A percentile compares a stretch with the other conserved stretches of the same genome.
Conservation (phyloP, 1,139 yeast genomes). For the Yamadazyma trypodendri region DNA sequence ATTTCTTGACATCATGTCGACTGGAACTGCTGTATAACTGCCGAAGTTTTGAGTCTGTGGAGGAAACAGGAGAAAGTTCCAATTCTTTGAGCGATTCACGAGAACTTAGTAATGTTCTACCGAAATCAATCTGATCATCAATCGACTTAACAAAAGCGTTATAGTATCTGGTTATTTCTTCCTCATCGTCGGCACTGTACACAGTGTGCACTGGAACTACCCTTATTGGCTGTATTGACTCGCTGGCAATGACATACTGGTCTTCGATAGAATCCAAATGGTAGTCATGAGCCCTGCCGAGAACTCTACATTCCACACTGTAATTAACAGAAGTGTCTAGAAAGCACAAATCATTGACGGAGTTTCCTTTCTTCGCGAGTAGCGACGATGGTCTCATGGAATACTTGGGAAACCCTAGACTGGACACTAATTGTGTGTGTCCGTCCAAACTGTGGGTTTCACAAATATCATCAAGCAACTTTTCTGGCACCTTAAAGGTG, state of each 20-base stretch:
- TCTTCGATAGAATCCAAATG: conserved; percentile 20
- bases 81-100: conserved; percentile 10
- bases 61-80: conserved; percentile 15
- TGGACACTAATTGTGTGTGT: conserved; percentile 41
- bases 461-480: conserved; percentile 42
- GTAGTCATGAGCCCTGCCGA: conserved; percentile 44
- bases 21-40: conserved; percentile 32
- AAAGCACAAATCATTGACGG: conserved; percentile 35
- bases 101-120: conserved; percentile 20
- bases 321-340: conserved; percentile 40
- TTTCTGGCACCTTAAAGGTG: conserved; percentile 43
- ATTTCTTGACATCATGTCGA: conserved; percentile 14
- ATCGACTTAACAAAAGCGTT: conserved; percentile 38
- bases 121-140: conserved; percentile 30
- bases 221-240: conserved; percentile 33
- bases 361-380: conserved; percentile 20
- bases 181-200: conserved; percentile 20
- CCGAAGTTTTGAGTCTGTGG: conserved; percentile 26
- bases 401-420: conserved; percentile 33
- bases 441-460: conserved; percentile 33
- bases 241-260: conserved; percentile 40
- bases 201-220: conserved; percentile 32
- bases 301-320: conserved; percentile 42
- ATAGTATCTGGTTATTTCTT: conserved; percentile 29
- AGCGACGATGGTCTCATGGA: conserved; percentile 23